Base-by-base conservation (phyloP, 352 stramenopile species). In the Phytophthora sp. region DNA sequence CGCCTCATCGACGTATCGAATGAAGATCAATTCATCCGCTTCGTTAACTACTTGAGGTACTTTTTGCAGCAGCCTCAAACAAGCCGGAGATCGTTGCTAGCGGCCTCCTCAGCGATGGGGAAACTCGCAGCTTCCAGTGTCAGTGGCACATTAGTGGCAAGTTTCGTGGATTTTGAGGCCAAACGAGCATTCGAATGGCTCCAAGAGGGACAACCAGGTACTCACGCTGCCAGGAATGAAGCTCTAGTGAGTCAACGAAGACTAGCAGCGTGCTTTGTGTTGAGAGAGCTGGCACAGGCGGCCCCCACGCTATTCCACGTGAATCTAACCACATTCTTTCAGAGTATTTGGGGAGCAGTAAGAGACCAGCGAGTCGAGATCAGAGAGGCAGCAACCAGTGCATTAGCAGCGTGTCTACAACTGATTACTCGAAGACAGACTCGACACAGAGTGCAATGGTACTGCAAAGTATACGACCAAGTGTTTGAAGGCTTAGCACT, bases 81-180 rank as follows among this genome's bases (percentile, higher is more conserved):
- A 3, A 84, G 82, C 12, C 79, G 75, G 16, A 62, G 66, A 20
- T 83, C 86, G 26, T 61, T 96, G 11, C 57, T 93, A 4, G 83
- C 86, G 0, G 89, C 91, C 0, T 74, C 87, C 5, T 80, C 82
- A 2, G 90, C 89, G 8, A 77, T 98, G 30, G 93, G 93, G 0
- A 80, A 92, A 21, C 74, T 98, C 13, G 91, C 93, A 1, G 81
- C 80, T 7, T 84, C 84, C 7, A 89, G 80, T 57, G 86, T 93
- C 20, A 94, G 88, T 47, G 89, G 90, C 7, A 96, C 89, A 4
- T 63, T 96, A 12, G 89, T 96, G 21, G 88, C 86, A 1, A 90
- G 91, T 42, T 97, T 95, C 73, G 88, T 98, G 26, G 92, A 98
- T 58, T 96, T 97, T 71, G 93, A 98, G 71, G 88, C 96, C 8